phyloP scores from a whole-genome alignment of 768 basidiomycete species.

The Lactarius tabidus region DNA sequence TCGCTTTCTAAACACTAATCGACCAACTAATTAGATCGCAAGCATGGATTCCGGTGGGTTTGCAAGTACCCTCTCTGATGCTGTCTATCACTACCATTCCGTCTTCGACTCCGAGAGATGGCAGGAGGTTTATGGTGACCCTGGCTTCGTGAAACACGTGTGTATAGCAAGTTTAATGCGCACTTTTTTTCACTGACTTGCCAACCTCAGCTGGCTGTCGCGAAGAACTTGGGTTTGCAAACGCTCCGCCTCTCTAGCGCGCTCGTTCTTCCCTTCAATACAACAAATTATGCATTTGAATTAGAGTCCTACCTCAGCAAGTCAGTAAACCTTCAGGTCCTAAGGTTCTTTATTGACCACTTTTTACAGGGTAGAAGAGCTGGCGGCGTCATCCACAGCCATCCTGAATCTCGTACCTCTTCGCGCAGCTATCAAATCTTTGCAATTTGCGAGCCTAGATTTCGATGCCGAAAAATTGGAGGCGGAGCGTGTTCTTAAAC shows the following conservation, averaged over 20 bases:
- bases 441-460: slow-evolving; percentile 23
- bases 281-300: slow-evolving; percentile 60
- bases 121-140: slow-evolving; percentile 62
- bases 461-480: slow-evolving; percentile 21
- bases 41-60: slow-evolving; percentile 38
- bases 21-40: slow-evolving; percentile 31
- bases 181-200: neutral
- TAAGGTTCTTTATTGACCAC: neutral
- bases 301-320: slow-evolving; percentile 49
- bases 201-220: slow-evolving; percentile 46
- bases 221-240: slow-evolving; percentile 53
- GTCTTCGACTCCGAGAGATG: slow-evolving; percentile 56
- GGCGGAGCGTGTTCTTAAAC: slow-evolving; percentile 19
- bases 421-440: slow-evolving; percentile 22
- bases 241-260: slow-evolving; percentile 51
- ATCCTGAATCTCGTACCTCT: slow-evolving; percentile 19
- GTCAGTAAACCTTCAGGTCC: slow-evolving; percentile 34
- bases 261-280: slow-evolving; percentile 60
- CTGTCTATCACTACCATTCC: slow-evolving; percentile 59
- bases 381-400: slow-evolving; percentile 17
- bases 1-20: slow-evolving; percentile 31
- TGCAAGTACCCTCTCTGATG: slow-evolving; percentile 37
- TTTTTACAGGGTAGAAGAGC: slow-evolving; percentile 45
- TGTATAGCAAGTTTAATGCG: slow-evolving; percentile 22
- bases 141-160: slow-evolving; percentile 57